Conservation (phyloP, 2,329 filamentous ascomycete genomes). For the Fusarium torulosum region DNA sequence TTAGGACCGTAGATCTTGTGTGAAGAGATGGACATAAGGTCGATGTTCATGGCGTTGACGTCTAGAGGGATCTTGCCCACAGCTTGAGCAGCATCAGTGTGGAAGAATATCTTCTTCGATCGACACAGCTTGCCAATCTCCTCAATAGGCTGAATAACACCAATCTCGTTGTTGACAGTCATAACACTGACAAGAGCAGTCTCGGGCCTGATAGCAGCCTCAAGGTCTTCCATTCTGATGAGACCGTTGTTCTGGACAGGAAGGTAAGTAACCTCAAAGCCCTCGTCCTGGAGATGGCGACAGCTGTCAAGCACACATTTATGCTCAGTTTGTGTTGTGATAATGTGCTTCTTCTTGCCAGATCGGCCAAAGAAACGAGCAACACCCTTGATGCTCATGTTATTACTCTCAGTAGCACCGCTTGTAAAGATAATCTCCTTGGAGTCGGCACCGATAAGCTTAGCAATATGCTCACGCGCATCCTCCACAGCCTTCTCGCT, state of each 20-base stretch:
- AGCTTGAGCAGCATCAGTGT: slow-evolving; percentile 95
- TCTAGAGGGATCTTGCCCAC: slow-evolving; percentile 98
- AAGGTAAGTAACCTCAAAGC: slow-evolving; percentile 96
- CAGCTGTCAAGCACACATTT: slow-evolving; percentile 99
- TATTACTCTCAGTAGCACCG: slow-evolving; percentile 98
- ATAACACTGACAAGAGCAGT: slow-evolving; percentile 96
- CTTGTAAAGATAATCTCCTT: slow-evolving; percentile 99
- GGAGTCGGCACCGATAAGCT: slow-evolving; percentile 89
- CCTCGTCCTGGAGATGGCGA: slow-evolving; percentile 95
- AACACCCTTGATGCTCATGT: slow-evolving; percentile 99
- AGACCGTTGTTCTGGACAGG: slow-evolving; percentile 90
- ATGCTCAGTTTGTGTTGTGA: slow-evolving; percentile 97
- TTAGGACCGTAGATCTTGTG: slow-evolving; percentile 99
- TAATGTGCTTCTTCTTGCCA: slow-evolving; percentile 98
- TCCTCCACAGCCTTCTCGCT: slow-evolving; percentile 93
- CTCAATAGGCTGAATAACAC: slow-evolving; percentile 95
- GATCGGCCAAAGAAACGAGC: slow-evolving; percentile 92
- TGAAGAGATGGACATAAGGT: slow-evolving; percentile 98
- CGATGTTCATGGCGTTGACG: slow-evolving; percentile 97
- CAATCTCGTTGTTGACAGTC: slow-evolving; percentile 99
- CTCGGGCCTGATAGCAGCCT: slow-evolving; percentile 90
- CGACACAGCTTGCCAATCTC: slow-evolving; percentile 95
- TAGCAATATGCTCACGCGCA: slow-evolving; percentile 84
- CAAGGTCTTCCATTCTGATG: slow-evolving; percentile 83
- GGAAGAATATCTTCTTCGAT: slow-evolving; percentile 95